phyloP scores from a whole-genome alignment of 1,284 basidiomycete species.

The Cutaneotrichosporon curvatum region DNA sequence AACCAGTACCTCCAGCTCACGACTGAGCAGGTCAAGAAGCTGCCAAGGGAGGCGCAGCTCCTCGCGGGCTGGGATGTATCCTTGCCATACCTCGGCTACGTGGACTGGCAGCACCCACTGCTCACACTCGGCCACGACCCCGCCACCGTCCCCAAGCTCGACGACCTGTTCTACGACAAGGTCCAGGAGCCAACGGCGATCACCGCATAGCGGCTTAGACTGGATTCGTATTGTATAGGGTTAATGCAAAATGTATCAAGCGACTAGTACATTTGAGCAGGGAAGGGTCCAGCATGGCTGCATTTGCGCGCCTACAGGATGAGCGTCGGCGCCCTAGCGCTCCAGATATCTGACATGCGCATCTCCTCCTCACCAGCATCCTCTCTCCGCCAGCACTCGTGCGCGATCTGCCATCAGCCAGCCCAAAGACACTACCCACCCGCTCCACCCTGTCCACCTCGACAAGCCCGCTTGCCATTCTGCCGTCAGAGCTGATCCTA shows the following conservation, averaged over 20 bases:
- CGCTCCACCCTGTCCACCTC: constrained; percentile 9
- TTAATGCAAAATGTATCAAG: neutral
- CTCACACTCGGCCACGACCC: constrained; percentile 16
- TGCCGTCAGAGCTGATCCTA: constrained; percentile 1
- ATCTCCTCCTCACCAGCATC: constrained; percentile 7
- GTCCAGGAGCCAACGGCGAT: constrained; percentile 7
- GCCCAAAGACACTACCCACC: neutral
- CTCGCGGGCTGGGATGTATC: constrained; percentile 17
- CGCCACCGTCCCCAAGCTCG: constrained; percentile 10
- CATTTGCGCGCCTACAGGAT: constrained; percentile 6
- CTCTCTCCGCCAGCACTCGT: constrained; percentile 11
- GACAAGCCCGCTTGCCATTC: constrained; percentile 5
- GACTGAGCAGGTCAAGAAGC: constrained; percentile 11
- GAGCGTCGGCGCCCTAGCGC: constrained; percentile 3
- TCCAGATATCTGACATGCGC: constrained; percentile 10
- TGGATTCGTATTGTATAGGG: too few relatives aligned
- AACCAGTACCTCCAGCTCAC: constrained; percentile 21
- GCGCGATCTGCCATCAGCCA: constrained; percentile 8
- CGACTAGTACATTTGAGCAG: neutral
- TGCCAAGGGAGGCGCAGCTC: constrained; percentile 13
- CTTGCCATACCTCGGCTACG: constrained; percentile 17
- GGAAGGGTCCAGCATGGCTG: too few relatives aligned
- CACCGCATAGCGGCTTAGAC: neutral
- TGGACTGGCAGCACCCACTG: constrained; percentile 16
- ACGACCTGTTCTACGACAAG: constrained; percentile 21